These are phyloP conservation scores for Aciculosporium take DNA, from an alignment of 2,329 filamentous ascomycete genomes.

Conservation along the genomic window DNA sequence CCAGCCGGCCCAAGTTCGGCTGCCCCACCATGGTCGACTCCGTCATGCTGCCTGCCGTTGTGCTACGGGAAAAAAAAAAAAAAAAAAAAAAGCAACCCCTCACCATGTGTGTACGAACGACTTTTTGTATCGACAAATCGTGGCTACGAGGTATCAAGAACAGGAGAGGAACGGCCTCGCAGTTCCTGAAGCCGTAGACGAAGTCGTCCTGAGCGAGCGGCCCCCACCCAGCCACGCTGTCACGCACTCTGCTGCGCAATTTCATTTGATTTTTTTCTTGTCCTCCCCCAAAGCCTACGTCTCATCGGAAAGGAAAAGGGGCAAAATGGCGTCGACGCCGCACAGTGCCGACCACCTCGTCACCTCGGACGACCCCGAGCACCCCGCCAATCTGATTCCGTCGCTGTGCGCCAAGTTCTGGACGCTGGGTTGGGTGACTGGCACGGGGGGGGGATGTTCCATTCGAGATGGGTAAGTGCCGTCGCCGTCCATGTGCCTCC, in stretches of 20 bases:
- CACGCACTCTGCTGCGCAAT: not conserved
- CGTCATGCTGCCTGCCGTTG: not conserved
- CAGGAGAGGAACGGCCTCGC: too few species aligned
- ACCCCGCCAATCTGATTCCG: conserved; percentile 91
- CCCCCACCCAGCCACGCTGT: too few species aligned
- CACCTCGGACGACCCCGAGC: conserved; percentile 54
- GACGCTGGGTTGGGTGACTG: conserved; percentile 85
- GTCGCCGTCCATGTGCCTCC: too few species aligned
- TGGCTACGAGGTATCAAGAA: too few species aligned
- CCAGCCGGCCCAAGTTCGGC: conserved; percentile 3
- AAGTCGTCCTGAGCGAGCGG: too few species aligned
- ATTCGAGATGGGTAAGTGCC: conserved; percentile 47
- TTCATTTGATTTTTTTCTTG: not conserved
- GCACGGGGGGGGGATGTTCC: conserved; percentile 69
- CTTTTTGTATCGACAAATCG: too few species aligned
- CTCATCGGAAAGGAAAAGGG: too few species aligned
- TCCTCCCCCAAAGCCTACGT: too few species aligned
- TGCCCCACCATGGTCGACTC: conserved; percentile 1
- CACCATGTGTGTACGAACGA: too few species aligned
- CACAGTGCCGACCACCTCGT: conserved; percentile 36
- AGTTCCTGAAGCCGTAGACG: too few species aligned
- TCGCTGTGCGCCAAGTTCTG: conserved; percentile 93
- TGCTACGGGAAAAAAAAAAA: not conserved
- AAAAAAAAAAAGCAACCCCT: not conserved
- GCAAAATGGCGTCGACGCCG: conserved; percentile 1